Evolutionary conservation across 306 rosid species (phyloP), one percentile per base, ranked within the genome.

Genomic region (Cicer bijugum): DNA sequence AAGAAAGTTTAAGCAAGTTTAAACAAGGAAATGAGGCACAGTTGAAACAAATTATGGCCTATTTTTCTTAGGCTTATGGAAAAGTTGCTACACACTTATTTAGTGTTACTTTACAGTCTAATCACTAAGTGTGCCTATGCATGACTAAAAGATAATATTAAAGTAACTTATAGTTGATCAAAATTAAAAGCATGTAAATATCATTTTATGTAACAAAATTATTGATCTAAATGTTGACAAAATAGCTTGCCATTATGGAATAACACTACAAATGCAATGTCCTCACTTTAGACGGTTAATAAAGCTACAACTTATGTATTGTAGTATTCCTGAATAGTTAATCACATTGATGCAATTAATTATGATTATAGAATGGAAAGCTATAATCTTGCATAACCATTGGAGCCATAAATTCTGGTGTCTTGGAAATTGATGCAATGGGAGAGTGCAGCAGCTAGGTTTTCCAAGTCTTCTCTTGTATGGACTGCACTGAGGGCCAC

Each of bases 401-500:
- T 78, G 62, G 84, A 57, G 69, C 58, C 78, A 38, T 86, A 80
- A 37, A 84, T 72, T 43, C 82, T 82, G 3, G 86, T 86, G 43
- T 92, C 97, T 76, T 78, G 83, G 70, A 92, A 85, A 80, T 82
- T 72, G 67, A 92, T 80, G 84, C 96, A 90, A 20, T 39, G 60
- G 12, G 92, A 87, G 66, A 92, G 92, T 5, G 92, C 97, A 14
- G 82, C 76, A 2, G 88, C 74, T 17, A 92, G 86, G 67, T 81
- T 90, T 89, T 83, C 88, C 85, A 93, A 23, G 75, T 93, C 97
- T 51, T 84, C 82, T 77, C 82, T 83, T 2, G 97, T 91, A 81
- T 93, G 98, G 6, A 88, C 87, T 37, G 98, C 90, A 5, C 88
- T 71, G 68, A 93, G 78, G 14, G 98, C 88, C 67, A 93, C 94